A percentile compares a stretch with the other conserved stretches of the same genome.
Conservation (phyloP, 225 moss, liverwort and hornwort genomes). For the Ulota crispa region DNA sequence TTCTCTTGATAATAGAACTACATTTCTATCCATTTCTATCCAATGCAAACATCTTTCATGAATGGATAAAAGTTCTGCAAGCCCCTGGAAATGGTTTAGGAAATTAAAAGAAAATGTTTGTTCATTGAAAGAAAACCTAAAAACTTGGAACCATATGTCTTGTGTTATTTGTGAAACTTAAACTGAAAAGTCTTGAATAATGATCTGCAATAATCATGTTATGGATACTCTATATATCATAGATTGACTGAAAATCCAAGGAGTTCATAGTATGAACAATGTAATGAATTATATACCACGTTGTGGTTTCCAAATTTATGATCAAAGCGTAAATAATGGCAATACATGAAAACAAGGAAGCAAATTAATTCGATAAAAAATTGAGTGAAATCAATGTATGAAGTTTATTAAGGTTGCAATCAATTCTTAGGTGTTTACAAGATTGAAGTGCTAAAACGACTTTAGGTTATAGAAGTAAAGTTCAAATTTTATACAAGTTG, state of each 20-base stretch:
- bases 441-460: not conserved
- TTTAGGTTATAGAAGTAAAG: too few species aligned
- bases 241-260: too few species aligned
- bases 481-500: too few species aligned
- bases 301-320: too few species aligned
- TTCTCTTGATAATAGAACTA: not conserved
- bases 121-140: not conserved
- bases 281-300: not conserved
- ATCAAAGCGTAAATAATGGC: not conserved
- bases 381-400: not conserved
- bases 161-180: not conserved
- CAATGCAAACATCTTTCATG: not conserved
- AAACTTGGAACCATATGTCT: not conserved
- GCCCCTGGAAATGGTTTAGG: accelerated
- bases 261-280: accelerated
- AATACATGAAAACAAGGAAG: accelerated
- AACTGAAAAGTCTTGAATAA: too few species aligned
- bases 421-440: not conserved
- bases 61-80: not conserved
- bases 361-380: accelerated
- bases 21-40: not conserved
- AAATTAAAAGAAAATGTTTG: not conserved
- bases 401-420: not conserved
- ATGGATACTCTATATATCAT: not conserved
- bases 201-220: accelerated